Evolutionary conservation across 2,329 filamentous ascomycete genomes (phyloP), one percentile per base, ranked within the genome.

Genomic region (Golovinomyces cichoracearum): DNA sequence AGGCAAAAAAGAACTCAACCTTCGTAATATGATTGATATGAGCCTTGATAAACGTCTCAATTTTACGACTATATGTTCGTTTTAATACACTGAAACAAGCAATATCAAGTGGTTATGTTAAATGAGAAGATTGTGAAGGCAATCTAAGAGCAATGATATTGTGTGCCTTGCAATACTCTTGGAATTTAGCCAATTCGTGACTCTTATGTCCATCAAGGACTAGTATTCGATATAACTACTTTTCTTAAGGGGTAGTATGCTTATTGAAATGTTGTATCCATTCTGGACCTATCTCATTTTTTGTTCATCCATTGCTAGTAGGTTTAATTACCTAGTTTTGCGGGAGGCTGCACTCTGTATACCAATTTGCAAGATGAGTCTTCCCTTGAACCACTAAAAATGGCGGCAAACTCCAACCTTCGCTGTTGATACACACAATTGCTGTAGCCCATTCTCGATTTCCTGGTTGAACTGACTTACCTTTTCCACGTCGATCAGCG

Each of bases 81-180:
- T 5, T 65, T 19, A 65, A 54, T 21, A 58, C 54, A 46, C 55
- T 51, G 55, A 66, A 66, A 53, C 57, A 62, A 17, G 17, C 41
- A n/a, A 45, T 4, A 27, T 45, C 4, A 26, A 45, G 4, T 9
- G 19, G 19, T n/a, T 46, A 29, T 9, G 23, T 31, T 19, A 46
- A 21, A 46, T 46, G 10, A 29, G 25, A 46, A 5, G 44, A 46
- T 4, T 46, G 19, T 10, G 25, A 6, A 29, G 25, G 44, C 12
- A 46, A 25, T 27, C 51, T 22, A 44, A 51, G 55, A 45, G 57
- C 58, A 48, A 64, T 60, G 53, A 66, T 65, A 40, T 64, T 61
- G 45, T 63, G 51, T 22, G 58, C 50, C 48, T 50, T 57, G 51
- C 53, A 66, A 51, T 57, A 61, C 26, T 59, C 15, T 29, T 42